phyloP scores from a whole-genome alignment of 164 flowering plant species.

The Berberis vulgaris region DNA sequence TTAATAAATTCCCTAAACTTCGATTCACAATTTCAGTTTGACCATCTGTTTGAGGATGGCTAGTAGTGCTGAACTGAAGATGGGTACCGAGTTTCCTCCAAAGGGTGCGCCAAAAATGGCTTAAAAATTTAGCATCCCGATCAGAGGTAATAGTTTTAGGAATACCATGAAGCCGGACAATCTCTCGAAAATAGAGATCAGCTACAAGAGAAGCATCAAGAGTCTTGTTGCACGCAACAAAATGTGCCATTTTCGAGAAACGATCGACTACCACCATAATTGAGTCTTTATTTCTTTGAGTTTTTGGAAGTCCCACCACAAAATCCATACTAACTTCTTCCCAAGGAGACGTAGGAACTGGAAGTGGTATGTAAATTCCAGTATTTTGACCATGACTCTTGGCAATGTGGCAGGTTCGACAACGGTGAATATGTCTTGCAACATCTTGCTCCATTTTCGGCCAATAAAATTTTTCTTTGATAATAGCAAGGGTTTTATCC shows the following conservation, averaged over 20 bases:
- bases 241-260: neutral
- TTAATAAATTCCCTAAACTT: neutral
- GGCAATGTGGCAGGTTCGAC: too few relatives aligned
- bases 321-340: neutral
- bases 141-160: constrained; percentile 2
- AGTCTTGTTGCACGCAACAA: constrained; percentile 3
- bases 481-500: constrained; percentile 13
- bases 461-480: neutral
- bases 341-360: constrained; percentile 7
- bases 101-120: constrained; percentile 10
- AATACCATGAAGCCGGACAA: constrained; percentile 6
- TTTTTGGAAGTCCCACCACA: too few relatives aligned
- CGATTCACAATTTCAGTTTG: neutral
- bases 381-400: too few relatives aligned
- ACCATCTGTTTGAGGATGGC: neutral
- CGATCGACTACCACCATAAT: too few relatives aligned
- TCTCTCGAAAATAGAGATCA: constrained; percentile 2
- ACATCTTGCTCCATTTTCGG: too few relatives aligned
- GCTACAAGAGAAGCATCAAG: neutral
- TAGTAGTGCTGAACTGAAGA: neutral
- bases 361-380: constrained; percentile 10
- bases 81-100: constrained; percentile 3
- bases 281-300: too few relatives aligned
- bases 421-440: too few relatives aligned
- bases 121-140: constrained; percentile 5